Evolutionary conservation across 148 eudicot genomes (phyloP).

Genomic region (Rhododendron mucronatum): DNA sequence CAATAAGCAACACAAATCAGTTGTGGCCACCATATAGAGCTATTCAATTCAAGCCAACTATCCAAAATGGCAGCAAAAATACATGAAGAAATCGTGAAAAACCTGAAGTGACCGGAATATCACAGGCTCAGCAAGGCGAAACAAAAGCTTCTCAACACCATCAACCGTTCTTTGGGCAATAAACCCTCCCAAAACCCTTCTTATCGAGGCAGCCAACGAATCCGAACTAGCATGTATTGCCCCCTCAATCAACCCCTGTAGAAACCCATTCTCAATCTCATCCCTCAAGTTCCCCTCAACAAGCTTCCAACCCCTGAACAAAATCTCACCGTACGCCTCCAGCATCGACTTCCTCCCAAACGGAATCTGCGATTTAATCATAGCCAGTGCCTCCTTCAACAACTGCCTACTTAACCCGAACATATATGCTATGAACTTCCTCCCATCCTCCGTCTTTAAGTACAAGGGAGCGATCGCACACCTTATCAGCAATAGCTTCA

Average conservation of each 20-base stretch:
- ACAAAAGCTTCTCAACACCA: slow-evolving; percentile 85
- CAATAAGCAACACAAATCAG: not conserved
- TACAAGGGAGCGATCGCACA: slow-evolving; percentile 79
- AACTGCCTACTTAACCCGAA: slow-evolving; percentile 69
- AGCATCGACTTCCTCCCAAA: slow-evolving; percentile 77
- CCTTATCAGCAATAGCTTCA: slow-evolving; percentile 61
- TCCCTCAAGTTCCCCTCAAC: slow-evolving; percentile 44
- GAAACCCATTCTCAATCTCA: slow-evolving; percentile 75
- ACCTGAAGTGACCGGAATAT: slow-evolving; percentile 88
- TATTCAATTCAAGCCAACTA: not conserved
- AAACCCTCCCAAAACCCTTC: slow-evolving; percentile 75
- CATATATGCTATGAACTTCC: slow-evolving; percentile 68
- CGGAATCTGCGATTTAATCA: slow-evolving; percentile 81
- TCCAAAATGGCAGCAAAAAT: not conserved
- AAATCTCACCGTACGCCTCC: slow-evolving; percentile 81
- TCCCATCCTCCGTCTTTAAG: slow-evolving; percentile 81
- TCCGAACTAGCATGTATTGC: slow-evolving; percentile 53
- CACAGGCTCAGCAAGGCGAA: slow-evolving; percentile 83
- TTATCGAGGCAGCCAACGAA: slow-evolving; percentile 62
- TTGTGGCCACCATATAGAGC: not conserved
- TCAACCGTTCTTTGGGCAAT: slow-evolving; percentile 60
- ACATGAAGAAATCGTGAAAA: slow-evolving; percentile 7
- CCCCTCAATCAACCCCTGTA: slow-evolving; percentile 76
- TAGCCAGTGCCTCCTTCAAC: slow-evolving; percentile 61
- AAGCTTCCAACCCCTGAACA: slow-evolving; percentile 81